phyloP scores from a whole-genome alignment of 805 yeast species.

The Sugiyamaella marilandica region DNA sequence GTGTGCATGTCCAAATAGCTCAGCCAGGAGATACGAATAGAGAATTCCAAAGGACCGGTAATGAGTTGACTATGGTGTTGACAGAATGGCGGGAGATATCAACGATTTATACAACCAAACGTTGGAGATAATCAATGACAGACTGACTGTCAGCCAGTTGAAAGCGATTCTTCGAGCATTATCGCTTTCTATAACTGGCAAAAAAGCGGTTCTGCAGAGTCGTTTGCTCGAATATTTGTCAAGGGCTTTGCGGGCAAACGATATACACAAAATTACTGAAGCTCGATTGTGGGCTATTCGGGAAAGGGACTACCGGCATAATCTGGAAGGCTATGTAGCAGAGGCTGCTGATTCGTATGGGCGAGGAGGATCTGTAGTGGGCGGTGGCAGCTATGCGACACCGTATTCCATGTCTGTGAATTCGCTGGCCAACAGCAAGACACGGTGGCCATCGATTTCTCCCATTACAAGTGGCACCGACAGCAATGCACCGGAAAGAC shows the following conservation, averaged over 20 bases:
- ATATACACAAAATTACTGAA: slow-evolving; percentile 41
- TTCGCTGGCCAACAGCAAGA: background rate
- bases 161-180: slow-evolving; percentile 31
- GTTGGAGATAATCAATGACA: background rate
- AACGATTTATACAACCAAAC: background rate
- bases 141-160: slow-evolving; percentile 29
- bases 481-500: slow-evolving; percentile 21
- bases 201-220: slow-evolving; percentile 56
- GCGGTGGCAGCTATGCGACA: slow-evolving; percentile 18
- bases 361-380: slow-evolving; percentile 7
- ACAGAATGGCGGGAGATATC: background rate
- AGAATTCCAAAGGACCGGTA: background rate
- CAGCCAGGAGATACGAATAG: background rate
- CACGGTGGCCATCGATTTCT: background rate
- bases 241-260: slow-evolving; percentile 40
- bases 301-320: background rate
- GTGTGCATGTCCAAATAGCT: too few species aligned
- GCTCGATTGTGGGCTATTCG: slow-evolving; percentile 25
- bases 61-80: background rate
- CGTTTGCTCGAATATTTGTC: slow-evolving; percentile 46
- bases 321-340: background rate
- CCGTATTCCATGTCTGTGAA: background rate
- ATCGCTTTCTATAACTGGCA: slow-evolving; percentile 48
- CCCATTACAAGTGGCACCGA: slow-evolving; percentile 19
- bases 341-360: background rate